These are phyloP conservation scores for Pythium scleroteichum DNA, from an alignment of 352 stramenopile species.

Conservation along the genomic window DNA sequence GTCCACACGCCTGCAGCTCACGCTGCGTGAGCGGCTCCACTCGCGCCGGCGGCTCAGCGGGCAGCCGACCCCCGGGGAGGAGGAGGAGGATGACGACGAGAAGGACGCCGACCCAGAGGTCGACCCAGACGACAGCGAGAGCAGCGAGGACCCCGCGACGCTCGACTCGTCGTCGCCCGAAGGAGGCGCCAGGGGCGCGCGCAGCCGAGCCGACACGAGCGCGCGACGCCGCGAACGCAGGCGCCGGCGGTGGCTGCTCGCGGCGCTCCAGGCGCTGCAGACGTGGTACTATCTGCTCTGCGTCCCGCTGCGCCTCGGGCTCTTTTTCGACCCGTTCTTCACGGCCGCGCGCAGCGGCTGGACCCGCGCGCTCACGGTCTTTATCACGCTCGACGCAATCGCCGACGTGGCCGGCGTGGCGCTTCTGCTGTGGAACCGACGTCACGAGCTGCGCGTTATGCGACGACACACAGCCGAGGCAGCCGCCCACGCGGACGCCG, in stretches of 20 bases:
- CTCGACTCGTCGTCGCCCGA: constrained; percentile 6
- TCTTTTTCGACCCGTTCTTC: constrained; percentile 35
- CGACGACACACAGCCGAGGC: background rate
- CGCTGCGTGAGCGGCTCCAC: constrained; percentile 21
- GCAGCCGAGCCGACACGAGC: background rate
- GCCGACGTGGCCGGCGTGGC: constrained; percentile 20
- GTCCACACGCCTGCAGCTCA: constrained; percentile 28
- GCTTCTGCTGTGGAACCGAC: constrained; percentile 2
- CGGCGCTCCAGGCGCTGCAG: background rate
- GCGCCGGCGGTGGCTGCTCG: background rate
- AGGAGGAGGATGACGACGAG: constrained; percentile 6
- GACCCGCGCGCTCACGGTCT: constrained; percentile 23
- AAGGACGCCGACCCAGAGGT: background rate
- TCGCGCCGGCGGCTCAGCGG: constrained; percentile 8
- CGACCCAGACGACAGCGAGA: constrained; percentile 1
- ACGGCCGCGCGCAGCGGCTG: constrained; percentile 8
- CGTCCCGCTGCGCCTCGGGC: constrained; percentile 31
- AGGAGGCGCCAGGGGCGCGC: background rate
- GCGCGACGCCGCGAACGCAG: background rate
- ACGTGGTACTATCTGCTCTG: constrained; percentile 30
- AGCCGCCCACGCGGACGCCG: background rate
- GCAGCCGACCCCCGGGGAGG: background rate
- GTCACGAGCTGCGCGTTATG: background rate
- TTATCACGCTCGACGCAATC: constrained; percentile 27
- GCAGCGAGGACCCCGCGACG: constrained; percentile 2